Base-by-base conservation (phyloP, 371 early-diverging fungal genomes). In the Haplosporangium sp. region DNA sequence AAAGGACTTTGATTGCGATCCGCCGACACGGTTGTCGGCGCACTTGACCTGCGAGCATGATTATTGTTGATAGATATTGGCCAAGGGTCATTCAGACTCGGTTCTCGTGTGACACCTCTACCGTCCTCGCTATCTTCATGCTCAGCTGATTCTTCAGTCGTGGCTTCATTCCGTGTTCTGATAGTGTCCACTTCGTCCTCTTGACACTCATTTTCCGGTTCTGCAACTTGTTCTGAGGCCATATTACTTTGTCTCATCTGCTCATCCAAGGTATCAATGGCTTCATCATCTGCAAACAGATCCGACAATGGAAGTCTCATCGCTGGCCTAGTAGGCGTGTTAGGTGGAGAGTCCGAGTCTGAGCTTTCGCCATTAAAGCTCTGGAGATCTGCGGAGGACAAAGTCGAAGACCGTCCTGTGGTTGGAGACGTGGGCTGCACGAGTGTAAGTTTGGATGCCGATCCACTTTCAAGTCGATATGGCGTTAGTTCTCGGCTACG, bases 401-500 rank as follows among this genome's bases (percentile, higher is more conserved):
- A n/a, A n/a, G n/a, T n/a, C n/a, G 69, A 40, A 18, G 62, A 29
- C 6, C 69, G 56, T 13, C 37, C 48, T 3, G 62, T 48, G 41
- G 56, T 69, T 62, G 55, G 62, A 45, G 69, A 62, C 0, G 69
- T 62, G 14, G 62, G 69, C 47, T 62, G 69, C 20, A 62, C 16
- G 21, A 69, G 69, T 4, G 64, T 64, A 1, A 59, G 45, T 51
- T 64, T 64, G 14, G 64, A 59, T 1, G 71, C 55, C 1, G 71
- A 64, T 8, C 40, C 59, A 0, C 64, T 64, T 16, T 55, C 55
- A 6, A 45, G 14, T 8, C 16, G 45, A 48, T 10, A 23, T 36
- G 48, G 45, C 2, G 59, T 48, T 4, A 14, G 5, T 1, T 29
- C 48, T 21, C 46, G 55, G 37, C 48, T 41, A 10, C 59, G 52